These are phyloP conservation scores for Talaromyces sp. DNA, from an alignment of 2,329 filamentous ascomycete genomes.

Conservation along the genomic window DNA sequence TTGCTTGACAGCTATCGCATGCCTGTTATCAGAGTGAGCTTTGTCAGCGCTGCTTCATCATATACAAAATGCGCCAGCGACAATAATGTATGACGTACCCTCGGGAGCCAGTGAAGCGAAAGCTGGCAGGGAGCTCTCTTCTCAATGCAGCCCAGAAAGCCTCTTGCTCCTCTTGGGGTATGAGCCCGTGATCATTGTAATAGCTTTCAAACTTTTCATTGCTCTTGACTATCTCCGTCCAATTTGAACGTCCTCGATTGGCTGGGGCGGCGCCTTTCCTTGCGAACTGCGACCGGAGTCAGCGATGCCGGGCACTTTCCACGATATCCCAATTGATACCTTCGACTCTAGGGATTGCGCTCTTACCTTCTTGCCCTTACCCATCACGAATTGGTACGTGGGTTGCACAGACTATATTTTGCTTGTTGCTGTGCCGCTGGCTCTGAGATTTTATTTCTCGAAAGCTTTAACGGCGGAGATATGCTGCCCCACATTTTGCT, in stretches of 20 bases:
- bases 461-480: background rate
- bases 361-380: constrained; percentile 18
- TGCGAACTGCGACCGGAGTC: constrained; percentile 10
- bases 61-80: background rate
- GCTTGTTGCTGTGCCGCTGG: background rate
- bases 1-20: constrained; percentile 88
- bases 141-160: constrained; percentile 81
- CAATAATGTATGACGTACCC: constrained; percentile 53
- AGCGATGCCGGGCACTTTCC: background rate
- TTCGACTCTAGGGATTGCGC: background rate
- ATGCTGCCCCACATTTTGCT: background rate
- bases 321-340: background rate
- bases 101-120: constrained; percentile 94
- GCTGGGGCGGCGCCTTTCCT: constrained; percentile 35
- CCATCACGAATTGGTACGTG: constrained; percentile 14
- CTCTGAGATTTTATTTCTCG: constrained; percentile 5
- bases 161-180: constrained; percentile 73
- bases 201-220: constrained; percentile 84
- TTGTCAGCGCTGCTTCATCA: background rate
- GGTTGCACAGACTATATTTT: background rate
- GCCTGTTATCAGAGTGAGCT: constrained; percentile 48
- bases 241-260: constrained; percentile 43
- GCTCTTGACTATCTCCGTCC: constrained; percentile 65
- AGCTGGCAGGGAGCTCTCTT: constrained; percentile 90
- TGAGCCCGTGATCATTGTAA: constrained; percentile 73